Base-by-base conservation (phyloP, 768 basidiomycete species). In the Arthromyces matolae region DNA sequence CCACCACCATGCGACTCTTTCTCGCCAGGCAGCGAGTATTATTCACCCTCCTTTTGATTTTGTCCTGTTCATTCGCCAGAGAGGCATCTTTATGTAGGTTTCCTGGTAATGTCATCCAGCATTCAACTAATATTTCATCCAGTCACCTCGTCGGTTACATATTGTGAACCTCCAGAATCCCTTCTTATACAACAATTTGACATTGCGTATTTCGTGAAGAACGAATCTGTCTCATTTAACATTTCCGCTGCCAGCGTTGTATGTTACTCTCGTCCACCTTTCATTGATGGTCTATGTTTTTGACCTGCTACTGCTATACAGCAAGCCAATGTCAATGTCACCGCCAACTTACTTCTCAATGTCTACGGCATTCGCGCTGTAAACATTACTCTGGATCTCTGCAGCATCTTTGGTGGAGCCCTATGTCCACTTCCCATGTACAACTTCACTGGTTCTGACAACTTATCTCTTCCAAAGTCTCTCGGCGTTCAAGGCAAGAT, bases 121-220 rank as follows among this genome's bases (percentile, higher is more conserved):
- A 36, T 38, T 45, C 23, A 51, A 50, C 25, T 58, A 45, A 51
- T 45, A 44, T 8, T 46, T 53, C 48, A 40, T 45, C 23, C 61
- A 91, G 89, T 88, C 65, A 89, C 90, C 23, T 90, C 87, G 16
- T 91, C 89, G 48, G 87, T 93, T 60, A 86, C 90, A 24, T 93
- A 93, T 64, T 93, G 90, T 67, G 71, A 83, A 42, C 83, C 86
- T 31, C 89, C 90, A 42, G 81, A 87, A 63, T 78, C 80, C 25
- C 76, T 93, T 51, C 84, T 92, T 59, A 75, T 92, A 35, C 78
- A 89, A 66, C 81, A 83, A 56, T 86, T 91, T 59, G 83, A 90
- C 59, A 64, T 91, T 42, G 72, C 76, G 10, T 92, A 85, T 63
- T 80, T 86, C 52, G 75, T 82, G 31, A 60, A 68, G 51, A 91